phyloP scores from a whole-genome alignment of 1,139 yeast genomes.

The Debaryomycetaceae sp. region DNA sequence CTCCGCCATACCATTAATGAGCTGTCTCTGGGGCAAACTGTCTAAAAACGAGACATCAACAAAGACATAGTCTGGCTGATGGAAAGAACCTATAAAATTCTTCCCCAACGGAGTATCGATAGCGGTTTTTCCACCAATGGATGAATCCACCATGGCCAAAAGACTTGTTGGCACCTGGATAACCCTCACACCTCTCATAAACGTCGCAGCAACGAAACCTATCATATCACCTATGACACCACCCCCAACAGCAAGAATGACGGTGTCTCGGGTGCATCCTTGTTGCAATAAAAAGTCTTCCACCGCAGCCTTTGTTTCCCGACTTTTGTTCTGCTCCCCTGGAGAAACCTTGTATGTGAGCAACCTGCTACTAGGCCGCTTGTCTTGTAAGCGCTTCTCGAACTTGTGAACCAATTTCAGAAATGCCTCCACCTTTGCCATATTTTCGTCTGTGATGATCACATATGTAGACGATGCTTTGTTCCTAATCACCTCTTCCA shows the following conservation, averaged over 20 bases:
- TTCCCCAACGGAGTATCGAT: constrained; percentile 97
- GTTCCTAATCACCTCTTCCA: constrained; percentile 57
- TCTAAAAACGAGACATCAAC: constrained; percentile 86
- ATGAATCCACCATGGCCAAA: constrained; percentile 96
- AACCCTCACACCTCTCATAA: constrained; percentile 96
- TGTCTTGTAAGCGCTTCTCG: constrained; percentile 21
- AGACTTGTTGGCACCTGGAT: constrained; percentile 93
- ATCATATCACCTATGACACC: constrained; percentile 99
- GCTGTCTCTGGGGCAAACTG: constrained; percentile 88
- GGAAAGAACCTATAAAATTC: constrained; percentile 94
- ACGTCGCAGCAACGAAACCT: constrained; percentile 97
- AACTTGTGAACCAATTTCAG: constrained; percentile 32
- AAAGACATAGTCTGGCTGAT: constrained; percentile 90
- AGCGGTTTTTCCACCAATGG: constrained; percentile 98
- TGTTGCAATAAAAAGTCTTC: constrained; percentile 84
- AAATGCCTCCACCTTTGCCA: constrained; percentile 66
- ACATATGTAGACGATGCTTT: constrained; percentile 89
- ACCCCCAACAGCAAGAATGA: constrained; percentile 93
- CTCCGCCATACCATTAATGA: constrained; percentile 98
- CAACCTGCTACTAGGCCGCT: constrained; percentile 54
- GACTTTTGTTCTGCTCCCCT: constrained; percentile 87
- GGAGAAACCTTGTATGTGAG: constrained; percentile 78
- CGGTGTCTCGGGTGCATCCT: constrained; percentile 96
- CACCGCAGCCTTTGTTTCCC: constrained; percentile 87
- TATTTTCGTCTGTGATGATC: constrained; percentile 80